Evolutionary conservation across 2,329 filamentous ascomycete genomes (phyloP).

Genomic region (Botrytis fragariae): DNA sequence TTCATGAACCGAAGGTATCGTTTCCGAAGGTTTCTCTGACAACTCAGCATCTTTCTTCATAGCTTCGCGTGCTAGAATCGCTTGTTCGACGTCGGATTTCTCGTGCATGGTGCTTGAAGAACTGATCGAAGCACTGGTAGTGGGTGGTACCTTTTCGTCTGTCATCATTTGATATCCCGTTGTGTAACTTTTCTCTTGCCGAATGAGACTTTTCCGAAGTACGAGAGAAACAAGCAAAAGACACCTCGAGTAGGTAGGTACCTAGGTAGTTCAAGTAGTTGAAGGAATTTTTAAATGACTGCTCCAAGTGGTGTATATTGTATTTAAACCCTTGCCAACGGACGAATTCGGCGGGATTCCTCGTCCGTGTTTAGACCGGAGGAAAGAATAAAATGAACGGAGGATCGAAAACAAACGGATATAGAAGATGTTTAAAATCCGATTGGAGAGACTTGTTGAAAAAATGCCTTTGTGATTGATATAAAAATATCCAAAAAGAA

Average conservation of each 20-base stretch:
- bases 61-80: background rate
- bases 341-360: background rate
- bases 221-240: background rate
- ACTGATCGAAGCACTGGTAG: constrained; percentile 3
- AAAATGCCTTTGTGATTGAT: background rate
- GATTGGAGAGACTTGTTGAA: background rate
- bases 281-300: background rate
- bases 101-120: constrained; percentile 2
- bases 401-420: background rate
- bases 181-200: background rate
- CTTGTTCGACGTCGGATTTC: background rate
- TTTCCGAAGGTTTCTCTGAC: background rate
- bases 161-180: background rate
- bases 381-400: background rate
- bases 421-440: background rate
- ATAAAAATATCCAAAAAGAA: background rate
- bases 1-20: background rate
- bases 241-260: background rate
- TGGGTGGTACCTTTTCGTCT: constrained; percentile 7
- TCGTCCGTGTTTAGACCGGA: background rate
- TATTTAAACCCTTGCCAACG: background rate
- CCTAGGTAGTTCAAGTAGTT: background rate
- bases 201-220: background rate
- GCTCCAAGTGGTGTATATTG: background rate
- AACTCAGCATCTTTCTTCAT: background rate